Percentiles rank a stretch among this genome's conserved stretches.
Conservation (phyloP, 2,329 filamentous ascomycete genomes). For the Talaromyces funiculosus region DNA sequence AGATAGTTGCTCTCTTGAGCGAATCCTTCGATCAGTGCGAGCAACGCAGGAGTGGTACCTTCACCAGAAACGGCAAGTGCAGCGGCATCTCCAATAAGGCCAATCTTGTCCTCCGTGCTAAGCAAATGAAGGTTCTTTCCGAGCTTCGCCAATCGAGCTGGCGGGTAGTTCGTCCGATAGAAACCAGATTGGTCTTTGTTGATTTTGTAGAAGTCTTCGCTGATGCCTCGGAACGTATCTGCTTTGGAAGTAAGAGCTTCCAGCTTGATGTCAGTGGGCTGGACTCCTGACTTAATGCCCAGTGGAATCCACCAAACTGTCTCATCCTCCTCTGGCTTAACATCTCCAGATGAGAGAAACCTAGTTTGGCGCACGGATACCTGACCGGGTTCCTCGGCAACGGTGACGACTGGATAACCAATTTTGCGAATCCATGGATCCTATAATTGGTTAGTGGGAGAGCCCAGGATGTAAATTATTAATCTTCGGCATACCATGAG, state of each 20-base stretch:
- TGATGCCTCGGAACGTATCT: constrained; percentile 60
- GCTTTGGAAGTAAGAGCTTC: constrained; percentile 70
- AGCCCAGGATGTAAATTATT: background rate
- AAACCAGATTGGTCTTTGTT: constrained; percentile 86
- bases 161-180: constrained; percentile 89
- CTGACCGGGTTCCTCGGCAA: constrained; percentile 76
- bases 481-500: constrained; percentile 60
- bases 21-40: constrained; percentile 83
- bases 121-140: constrained; percentile 70
- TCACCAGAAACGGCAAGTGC: constrained; percentile 85
- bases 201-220: constrained; percentile 86
- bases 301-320: constrained; percentile 96
- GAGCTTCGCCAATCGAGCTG: constrained; percentile 73
- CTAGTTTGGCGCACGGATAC: constrained; percentile 78
- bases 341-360: constrained; percentile 87
- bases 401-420: constrained; percentile 83
- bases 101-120: constrained; percentile 83
- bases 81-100: constrained; percentile 80
- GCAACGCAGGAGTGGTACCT: constrained; percentile 70
- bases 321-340: constrained; percentile 81
- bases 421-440: constrained; percentile 92
- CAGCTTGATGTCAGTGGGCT: constrained; percentile 56
- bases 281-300: constrained; percentile 69
- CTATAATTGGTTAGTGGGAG: constrained; percentile 23
- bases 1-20: constrained; percentile 74